Evolutionary conservation across 768 basidiomycete genomes (phyloP).

Genomic region (Lentinula detonsa): DNA sequence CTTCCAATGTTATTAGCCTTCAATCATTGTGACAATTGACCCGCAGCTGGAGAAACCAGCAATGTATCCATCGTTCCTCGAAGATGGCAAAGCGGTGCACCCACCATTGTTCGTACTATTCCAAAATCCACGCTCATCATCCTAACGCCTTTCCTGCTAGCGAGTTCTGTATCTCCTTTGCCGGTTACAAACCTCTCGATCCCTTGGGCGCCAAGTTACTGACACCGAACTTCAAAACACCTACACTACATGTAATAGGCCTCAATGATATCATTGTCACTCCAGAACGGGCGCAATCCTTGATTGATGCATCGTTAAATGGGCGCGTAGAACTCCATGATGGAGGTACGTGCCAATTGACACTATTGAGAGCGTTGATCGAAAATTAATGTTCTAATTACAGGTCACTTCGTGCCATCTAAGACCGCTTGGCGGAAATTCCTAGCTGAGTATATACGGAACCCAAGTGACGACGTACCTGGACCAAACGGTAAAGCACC

Average conservation of each 20-base stretch:
- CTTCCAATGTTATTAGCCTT: not conserved
- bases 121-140: not conserved
- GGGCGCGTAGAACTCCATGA: slow-evolving; percentile 70
- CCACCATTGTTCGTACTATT: slow-evolving; percentile 57
- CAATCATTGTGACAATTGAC: not conserved
- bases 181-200: slow-evolving; percentile 58
- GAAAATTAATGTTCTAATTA: not conserved
- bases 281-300: slow-evolving; percentile 55
- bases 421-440: slow-evolving; percentile 75
- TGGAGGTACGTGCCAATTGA: slow-evolving; percentile 54
- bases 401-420: slow-evolving; percentile 82
- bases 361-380: not conserved
- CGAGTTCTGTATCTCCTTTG: slow-evolving; percentile 68
- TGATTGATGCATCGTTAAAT: slow-evolving; percentile 49
- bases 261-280: slow-evolving; percentile 68
- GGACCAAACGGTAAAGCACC: slow-evolving; percentile 28
- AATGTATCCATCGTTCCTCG: slow-evolving; percentile 49
- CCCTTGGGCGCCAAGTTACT: slow-evolving; percentile 47
- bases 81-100: slow-evolving; percentile 60
- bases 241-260: slow-evolving; percentile 76
- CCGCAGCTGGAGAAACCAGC: slow-evolving; percentile 49
- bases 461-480: slow-evolving; percentile 40
- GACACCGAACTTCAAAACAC: slow-evolving; percentile 51
- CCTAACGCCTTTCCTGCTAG: slow-evolving; percentile 24
- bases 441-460: slow-evolving; percentile 56